These are phyloP conservation scores for Purpureocillium takamizusanense DNA, from an alignment of 2,329 filamentous ascomycete species.

Conservation along the genomic window DNA sequence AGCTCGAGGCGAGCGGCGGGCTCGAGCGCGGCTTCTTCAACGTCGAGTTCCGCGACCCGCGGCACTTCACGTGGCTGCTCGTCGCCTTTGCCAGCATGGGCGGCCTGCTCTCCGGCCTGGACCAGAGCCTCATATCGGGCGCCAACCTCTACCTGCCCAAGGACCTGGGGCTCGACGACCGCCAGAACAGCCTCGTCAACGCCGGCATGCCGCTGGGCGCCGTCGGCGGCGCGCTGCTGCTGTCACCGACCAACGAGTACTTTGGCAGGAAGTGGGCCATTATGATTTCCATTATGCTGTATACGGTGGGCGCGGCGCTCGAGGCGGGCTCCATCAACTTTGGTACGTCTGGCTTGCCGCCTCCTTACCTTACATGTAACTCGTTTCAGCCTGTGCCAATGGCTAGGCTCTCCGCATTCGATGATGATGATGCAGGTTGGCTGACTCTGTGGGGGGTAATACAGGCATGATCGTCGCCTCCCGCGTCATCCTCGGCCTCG, in stretches of 20 bases:
- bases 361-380: no score
- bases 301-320: conserved; percentile 60
- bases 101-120: conserved; percentile 61
- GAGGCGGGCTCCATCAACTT: conserved; percentile 61
- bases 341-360: conserved; percentile 21
- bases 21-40: conserved; percentile 37
- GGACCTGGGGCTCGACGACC: conserved; percentile 43
- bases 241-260: conserved; percentile 59
- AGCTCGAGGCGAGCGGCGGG: conserved; percentile 24
- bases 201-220: conserved; percentile 64
- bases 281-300: conserved; percentile 58
- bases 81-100: conserved; percentile 69
- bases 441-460: not conserved
- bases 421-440: not conserved
- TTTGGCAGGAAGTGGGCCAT: conserved; percentile 61
- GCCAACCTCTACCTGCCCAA: conserved; percentile 58
- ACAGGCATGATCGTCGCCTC: conserved; percentile 57
- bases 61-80: conserved; percentile 57
- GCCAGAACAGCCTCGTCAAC: conserved; percentile 58
- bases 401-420: no score
- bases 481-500: conserved; percentile 59
- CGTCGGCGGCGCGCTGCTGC: conserved; percentile 58
- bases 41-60: conserved; percentile 50
- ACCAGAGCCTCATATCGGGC: conserved; percentile 64
- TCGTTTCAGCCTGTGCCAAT: no score